phyloP scores from a whole-genome alignment of 108 stramenopile genomes.

The Stephanodiscus triporus region DNA sequence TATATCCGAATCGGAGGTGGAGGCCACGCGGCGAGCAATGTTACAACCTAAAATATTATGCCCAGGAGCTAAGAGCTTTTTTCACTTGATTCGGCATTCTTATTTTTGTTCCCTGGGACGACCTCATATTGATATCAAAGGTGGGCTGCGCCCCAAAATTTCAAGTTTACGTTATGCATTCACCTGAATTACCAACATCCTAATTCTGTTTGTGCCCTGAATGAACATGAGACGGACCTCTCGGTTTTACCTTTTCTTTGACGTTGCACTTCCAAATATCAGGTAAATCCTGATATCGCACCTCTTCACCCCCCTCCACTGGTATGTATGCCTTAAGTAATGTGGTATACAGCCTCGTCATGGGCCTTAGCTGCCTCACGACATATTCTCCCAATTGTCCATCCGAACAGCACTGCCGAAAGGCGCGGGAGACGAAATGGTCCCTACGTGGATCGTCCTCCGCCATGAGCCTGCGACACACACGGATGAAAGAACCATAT shows the following conservation, averaged over 20 bases:
- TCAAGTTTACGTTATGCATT: too few relatives aligned
- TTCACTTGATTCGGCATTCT: too few relatives aligned
- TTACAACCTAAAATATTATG: too few relatives aligned
- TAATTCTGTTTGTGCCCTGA: not conserved
- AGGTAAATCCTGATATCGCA: constrained; percentile 18
- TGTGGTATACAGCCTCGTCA: constrained; percentile 18
- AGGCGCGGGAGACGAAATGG: constrained; percentile 37
- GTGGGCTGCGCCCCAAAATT: too few relatives aligned
- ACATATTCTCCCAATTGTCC: constrained; percentile 48
- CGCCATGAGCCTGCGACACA: constrained; percentile 40
- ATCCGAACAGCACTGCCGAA: constrained; percentile 45
- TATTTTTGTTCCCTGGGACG: too few relatives aligned
- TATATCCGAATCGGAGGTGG: constrained; percentile 35
- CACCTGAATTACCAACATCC: too few relatives aligned
- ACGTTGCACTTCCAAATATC: constrained; percentile 27
- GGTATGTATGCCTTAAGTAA: constrained; percentile 32
- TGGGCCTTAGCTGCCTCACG: constrained; percentile 40
- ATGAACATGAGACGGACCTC: not conserved
- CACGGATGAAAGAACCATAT: constrained; percentile 48
- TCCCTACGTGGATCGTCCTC: constrained; percentile 34
- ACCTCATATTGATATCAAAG: too few relatives aligned
- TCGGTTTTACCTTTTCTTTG: not conserved
- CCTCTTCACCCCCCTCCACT: constrained; percentile 19
- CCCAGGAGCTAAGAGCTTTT: too few relatives aligned
- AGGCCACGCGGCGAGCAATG: not conserved